Evolutionary conservation across 306 rosid species (phyloP).

Genomic region (Inga oerstediana): DNA sequence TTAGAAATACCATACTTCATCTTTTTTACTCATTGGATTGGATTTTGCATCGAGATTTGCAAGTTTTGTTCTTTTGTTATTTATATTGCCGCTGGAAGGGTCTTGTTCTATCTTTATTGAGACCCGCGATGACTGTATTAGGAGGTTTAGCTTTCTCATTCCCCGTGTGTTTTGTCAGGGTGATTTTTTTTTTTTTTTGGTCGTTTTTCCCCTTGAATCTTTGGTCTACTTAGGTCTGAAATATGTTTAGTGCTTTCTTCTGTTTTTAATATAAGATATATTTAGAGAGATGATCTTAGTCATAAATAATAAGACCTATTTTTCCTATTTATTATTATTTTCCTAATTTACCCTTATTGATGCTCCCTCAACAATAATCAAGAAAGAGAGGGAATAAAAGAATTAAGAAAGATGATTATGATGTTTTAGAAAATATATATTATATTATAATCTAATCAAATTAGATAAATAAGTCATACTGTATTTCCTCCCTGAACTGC

Average conservation of each 20-base stretch:
- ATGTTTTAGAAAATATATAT: too few species aligned
- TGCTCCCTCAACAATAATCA: too few species aligned
- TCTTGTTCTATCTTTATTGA: not conserved
- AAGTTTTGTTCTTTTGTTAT: not conserved
- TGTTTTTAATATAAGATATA: too few species aligned
- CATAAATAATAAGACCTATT: too few species aligned
- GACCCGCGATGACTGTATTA: not conserved
- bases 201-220: not conserved
- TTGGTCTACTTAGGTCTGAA: not conserved
- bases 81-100: not conserved
- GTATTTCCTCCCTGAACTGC: not conserved
- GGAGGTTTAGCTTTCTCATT: not conserved
- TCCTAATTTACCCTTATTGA: too few species aligned
- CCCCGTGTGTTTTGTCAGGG: not conserved
- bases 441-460: too few species aligned
- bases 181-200: not conserved
- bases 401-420: too few species aligned
- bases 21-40: not conserved
- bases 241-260: not conserved
- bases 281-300: too few species aligned
- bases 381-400: too few species aligned
- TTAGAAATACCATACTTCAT: conserved; percentile 21
- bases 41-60: not conserved
- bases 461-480: not conserved
- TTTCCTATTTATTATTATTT: too few species aligned